phyloP scores from a whole-genome alignment of 75 land plant species.

The Isoetes taiwanensis region DNA sequence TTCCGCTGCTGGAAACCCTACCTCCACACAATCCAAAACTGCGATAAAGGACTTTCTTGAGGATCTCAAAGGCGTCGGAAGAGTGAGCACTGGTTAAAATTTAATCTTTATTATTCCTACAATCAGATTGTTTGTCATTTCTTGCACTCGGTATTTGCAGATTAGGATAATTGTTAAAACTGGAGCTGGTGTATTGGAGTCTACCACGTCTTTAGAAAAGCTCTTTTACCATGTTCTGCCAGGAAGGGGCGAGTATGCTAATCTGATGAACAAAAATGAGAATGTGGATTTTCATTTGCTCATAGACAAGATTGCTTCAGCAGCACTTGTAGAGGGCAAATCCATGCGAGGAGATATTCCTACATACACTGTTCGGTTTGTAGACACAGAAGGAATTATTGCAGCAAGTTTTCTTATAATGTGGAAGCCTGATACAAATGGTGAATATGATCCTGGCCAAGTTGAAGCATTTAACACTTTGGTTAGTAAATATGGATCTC shows the following conservation, averaged over 20 bases:
- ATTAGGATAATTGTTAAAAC: slow-evolving; percentile 35
- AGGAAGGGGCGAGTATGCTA: slow-evolving; percentile 37
- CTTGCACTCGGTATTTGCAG: slow-evolving; percentile 9
- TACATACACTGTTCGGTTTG: slow-evolving; percentile 23
- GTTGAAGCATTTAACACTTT: slow-evolving; percentile 30
- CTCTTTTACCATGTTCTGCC: slow-evolving; percentile 28
- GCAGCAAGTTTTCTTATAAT: slow-evolving; percentile 33
- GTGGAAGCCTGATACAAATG: slow-evolving; percentile 27
- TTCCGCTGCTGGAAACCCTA: no score
- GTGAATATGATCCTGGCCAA: slow-evolving; percentile 30
- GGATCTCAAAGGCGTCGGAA: slow-evolving; percentile 18
- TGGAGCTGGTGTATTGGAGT: slow-evolving; percentile 32
- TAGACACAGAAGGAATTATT: slow-evolving; percentile 12
- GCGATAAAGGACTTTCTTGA: slow-evolving; percentile 26
- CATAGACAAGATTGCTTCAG: slow-evolving; percentile 21
- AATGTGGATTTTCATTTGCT: slow-evolving; percentile 40
- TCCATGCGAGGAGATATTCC: slow-evolving; percentile 29
- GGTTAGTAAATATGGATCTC: slow-evolving; percentile 18
- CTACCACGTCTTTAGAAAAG: slow-evolving; percentile 28
- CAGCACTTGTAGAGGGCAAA: slow-evolving; percentile 24
- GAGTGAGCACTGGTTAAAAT: slow-evolving; percentile 6
- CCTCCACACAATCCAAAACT: no score
- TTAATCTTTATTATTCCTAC: not conserved
- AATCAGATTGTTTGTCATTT: not conserved
- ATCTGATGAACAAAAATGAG: slow-evolving; percentile 30